A percentile compares a stretch with the other conserved stretches of the same genome.
phyloP scores from a whole-genome alignment of 2,329 filamentous ascomycete species.

The Trichoderma atroviride region DNA sequence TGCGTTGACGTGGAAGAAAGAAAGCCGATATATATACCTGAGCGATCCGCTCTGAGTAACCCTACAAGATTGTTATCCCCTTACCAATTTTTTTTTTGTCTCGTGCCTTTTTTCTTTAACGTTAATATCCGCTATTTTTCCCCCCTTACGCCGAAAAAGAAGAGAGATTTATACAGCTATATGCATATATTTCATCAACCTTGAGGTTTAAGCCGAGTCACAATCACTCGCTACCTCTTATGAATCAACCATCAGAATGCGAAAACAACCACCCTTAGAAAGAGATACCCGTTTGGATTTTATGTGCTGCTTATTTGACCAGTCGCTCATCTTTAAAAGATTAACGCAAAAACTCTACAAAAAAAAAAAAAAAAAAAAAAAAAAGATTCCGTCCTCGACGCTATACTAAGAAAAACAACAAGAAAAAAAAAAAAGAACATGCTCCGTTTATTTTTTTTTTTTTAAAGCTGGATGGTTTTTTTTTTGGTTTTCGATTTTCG shows the following conservation, averaged over 20 bases:
- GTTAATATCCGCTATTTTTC: conserved; percentile 8
- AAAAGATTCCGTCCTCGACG: conserved; percentile 32
- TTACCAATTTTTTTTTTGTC: not conserved
- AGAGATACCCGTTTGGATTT: conserved; percentile 47
- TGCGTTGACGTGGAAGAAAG: not conserved
- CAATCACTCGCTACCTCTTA: conserved; percentile 22
- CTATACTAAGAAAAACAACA: not conserved
- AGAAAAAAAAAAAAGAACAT: not conserved
- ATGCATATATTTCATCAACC: not conserved
- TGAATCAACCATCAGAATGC: conserved; percentile 37
- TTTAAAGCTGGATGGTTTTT: not conserved
- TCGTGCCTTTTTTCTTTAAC: not conserved
- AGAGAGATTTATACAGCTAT: not conserved
- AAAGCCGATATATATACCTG: not conserved
- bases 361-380: conserved; percentile 13
- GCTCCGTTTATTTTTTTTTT: not conserved
- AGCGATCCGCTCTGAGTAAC: not conserved
- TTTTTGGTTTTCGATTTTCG: not conserved
- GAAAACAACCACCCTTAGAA: conserved; percentile 38
- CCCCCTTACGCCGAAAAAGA: not conserved
- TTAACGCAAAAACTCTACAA: conserved; percentile 5
- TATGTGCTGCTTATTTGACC: conserved; percentile 35
- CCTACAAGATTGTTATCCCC: not conserved
- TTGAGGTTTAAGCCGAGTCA: conserved; percentile 34
- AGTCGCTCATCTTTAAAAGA: conserved; percentile 13